phyloP scores from a whole-genome alignment of 1,139 yeast genomes.

The Saccharomycopsis hybrid region DNA sequence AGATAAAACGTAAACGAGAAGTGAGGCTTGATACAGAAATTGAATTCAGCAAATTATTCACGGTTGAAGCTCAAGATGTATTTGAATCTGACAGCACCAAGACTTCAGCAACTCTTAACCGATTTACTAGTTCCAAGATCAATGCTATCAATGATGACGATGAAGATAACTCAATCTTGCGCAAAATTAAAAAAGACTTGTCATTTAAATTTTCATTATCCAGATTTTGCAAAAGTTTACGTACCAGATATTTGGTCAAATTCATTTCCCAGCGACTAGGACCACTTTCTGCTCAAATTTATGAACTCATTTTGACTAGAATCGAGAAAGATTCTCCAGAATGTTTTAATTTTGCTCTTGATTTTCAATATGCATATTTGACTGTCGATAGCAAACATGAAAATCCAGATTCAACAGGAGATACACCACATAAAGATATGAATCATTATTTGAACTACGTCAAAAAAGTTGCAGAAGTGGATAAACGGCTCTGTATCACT shows the following conservation, averaged over 20 bases:
- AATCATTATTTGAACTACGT: constrained; percentile 14
- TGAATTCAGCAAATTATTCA: constrained; percentile 36
- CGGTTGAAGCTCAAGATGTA: constrained; percentile 31
- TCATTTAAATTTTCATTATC: constrained; percentile 59
- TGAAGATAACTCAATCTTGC: too few species aligned
- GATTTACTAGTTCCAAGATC: constrained; percentile 18
- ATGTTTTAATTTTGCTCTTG: constrained; percentile 14
- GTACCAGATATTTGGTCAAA: constrained; percentile 57
- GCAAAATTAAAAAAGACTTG: constrained; percentile 40
- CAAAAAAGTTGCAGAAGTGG: constrained; percentile 21
- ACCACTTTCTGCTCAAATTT: constrained; percentile 56
- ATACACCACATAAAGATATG: constrained; percentile 14
- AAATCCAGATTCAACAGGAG: neutral
- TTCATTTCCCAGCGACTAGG: constrained; percentile 71
- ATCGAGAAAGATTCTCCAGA: constrained; percentile 54
- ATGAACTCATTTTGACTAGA: constrained; percentile 47
- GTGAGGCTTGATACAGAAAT: constrained; percentile 56
- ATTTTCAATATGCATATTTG: constrained; percentile 10
- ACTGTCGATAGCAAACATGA: neutral
- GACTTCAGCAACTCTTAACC: constrained; percentile 12
- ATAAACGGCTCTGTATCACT: constrained; percentile 17
- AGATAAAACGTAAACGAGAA: constrained; percentile 56
- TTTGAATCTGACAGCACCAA: constrained; percentile 28
- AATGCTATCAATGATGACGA: neutral
- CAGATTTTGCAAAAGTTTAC: constrained; percentile 59